Evolutionary conservation across 2,329 filamentous ascomycete species (phyloP), one percentile per base, ranked within the genome.

Genomic region (Fusarium annulatum): DNA sequence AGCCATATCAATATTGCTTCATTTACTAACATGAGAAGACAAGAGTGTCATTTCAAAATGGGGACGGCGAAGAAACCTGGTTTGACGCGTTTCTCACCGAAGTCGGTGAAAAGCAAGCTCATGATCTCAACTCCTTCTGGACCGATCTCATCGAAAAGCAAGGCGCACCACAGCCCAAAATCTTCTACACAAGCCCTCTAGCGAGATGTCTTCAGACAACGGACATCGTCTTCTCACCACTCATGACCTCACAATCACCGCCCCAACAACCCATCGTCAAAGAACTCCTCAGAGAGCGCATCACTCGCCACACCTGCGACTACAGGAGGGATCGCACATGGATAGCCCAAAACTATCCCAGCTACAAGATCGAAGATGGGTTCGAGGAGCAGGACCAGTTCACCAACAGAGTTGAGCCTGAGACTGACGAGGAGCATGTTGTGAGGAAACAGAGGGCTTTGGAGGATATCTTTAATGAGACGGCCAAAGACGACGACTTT

Each of bases 221-320:
- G 3, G 81, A 82, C 33, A 78, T 88, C 6, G 86, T 87, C 10
- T 91, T 88, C 74, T 75, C 78, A 0, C 83, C 82, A 2, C 78
- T 90, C 11, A 74, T 80, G 61, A 62, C 73, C 18, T 67, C 72
- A 56, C 81, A 62, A 71, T 86, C 43, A 79, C 76, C 72, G 16
- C 81, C 82, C 0, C 89, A 89, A 69, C 80, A 78, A 10, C 88
- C 89, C 0, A 80, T 85, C 4, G 80, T 92, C 75, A 91, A 90
- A 77, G 90, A 92, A 65, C 78, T 86, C 9, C 82, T 91, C 19
- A 84, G 90, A 26, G 90, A 92, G 78, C 86, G 87, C 5, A 85
- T 90, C 64, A 89, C 88, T 14, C 83, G 87, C 61, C 90, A 92
- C 77, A 91, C 89, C 0, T 92, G 90, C 77, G 89, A 92, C 78